A percentile compares a stretch with the other conserved stretches of the same genome.
Evolutionary conservation across 2,329 filamentous ascomycete genomes (phyloP).

Genomic region (Endoconidiophora polonica): DNA sequence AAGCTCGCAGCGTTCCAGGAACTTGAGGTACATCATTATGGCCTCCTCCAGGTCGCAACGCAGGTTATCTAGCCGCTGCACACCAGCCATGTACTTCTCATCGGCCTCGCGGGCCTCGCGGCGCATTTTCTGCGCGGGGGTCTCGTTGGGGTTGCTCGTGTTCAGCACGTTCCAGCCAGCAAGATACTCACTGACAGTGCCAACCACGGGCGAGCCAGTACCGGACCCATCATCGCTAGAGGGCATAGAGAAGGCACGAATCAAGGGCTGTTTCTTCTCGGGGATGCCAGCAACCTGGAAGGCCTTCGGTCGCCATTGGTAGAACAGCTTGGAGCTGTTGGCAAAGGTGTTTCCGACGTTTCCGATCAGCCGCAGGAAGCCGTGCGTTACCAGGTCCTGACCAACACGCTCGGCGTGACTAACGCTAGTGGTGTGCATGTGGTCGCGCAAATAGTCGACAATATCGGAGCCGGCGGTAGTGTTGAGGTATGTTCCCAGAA

Average conservation of each 20-base stretch:
- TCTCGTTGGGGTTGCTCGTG: conserved; percentile 58
- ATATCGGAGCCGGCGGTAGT: conserved; percentile 85
- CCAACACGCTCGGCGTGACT: conserved; percentile 89
- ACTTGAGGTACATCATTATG: conserved; percentile 81
- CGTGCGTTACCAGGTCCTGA: conserved; percentile 74
- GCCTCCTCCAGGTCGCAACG: conserved; percentile 91
- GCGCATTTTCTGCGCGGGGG: conserved; percentile 67
- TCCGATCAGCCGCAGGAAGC: conserved; percentile 77
- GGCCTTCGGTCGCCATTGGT: conserved; percentile 88
- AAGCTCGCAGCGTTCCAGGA: conserved; percentile 92
- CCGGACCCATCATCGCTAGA: conserved; percentile 27
- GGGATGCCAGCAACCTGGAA: conserved; percentile 78
- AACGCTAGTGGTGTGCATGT: conserved; percentile 69
- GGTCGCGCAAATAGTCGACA: conserved; percentile 81
- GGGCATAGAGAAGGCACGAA: conserved; percentile 58
- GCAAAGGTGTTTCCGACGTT: conserved; percentile 92
- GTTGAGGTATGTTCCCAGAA: conserved; percentile 87
- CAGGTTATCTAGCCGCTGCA: conserved; percentile 75
- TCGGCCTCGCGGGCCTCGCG: conserved; percentile 82
- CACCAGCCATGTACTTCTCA: conserved; percentile 76
- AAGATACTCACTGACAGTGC: conserved; percentile 75
- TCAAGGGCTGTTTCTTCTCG: conserved; percentile 63
- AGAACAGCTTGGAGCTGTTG: conserved; percentile 93
- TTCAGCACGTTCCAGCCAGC: conserved; percentile 75
- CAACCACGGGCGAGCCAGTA: conserved; percentile 63